A percentile compares a stretch with the other conserved stretches of the same genome.
These are phyloP conservation scores for Fonsecaea pedrosoi DNA, from an alignment of 2,329 filamentous ascomycete genomes.

Conservation along the genomic window DNA sequence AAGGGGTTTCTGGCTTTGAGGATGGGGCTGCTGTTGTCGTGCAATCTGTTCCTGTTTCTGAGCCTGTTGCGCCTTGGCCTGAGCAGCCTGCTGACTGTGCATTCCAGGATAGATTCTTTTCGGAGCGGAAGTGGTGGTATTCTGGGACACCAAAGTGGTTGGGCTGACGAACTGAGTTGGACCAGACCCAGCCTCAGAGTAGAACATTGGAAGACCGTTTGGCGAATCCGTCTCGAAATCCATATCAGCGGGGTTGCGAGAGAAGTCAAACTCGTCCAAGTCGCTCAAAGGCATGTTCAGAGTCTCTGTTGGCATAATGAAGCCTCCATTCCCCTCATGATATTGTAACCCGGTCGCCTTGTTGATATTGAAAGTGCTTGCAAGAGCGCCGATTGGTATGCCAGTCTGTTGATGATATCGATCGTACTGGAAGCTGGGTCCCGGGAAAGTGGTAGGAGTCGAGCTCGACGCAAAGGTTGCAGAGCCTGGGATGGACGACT, in stretches of 20 bases:
- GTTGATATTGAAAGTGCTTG: conserved; percentile 79
- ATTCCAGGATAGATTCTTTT: conserved; percentile 90
- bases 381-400: conserved; percentile 81
- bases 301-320: conserved; percentile 51
- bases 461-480: conserved; percentile 49
- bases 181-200: conserved; percentile 52
- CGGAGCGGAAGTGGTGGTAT: conserved; percentile 46
- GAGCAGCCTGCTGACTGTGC: conserved; percentile 86
- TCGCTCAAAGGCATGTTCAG: conserved; percentile 47
- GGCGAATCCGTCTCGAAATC: conserved; percentile 73
- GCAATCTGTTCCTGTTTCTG: conserved; percentile 68
- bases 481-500: conserved; percentile 47
- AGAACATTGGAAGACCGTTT: conserved; percentile 67
- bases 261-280: conserved; percentile 66
- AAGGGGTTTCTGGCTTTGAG: conserved; percentile 39
- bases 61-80: conserved; percentile 67
- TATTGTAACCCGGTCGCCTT: conserved; percentile 57
- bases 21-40: conserved; percentile 58
- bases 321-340: conserved; percentile 46
- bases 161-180: conserved; percentile 72
- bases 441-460: conserved; percentile 68
- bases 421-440: conserved; percentile 93
- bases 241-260: conserved; percentile 65
- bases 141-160: conserved; percentile 65
- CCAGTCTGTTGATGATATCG: conserved; percentile 96